Evolutionary conservation across 164 flowering plant species (phyloP), one percentile per base, ranked within the genome.

Genomic region (Annona cherimola): DNA sequence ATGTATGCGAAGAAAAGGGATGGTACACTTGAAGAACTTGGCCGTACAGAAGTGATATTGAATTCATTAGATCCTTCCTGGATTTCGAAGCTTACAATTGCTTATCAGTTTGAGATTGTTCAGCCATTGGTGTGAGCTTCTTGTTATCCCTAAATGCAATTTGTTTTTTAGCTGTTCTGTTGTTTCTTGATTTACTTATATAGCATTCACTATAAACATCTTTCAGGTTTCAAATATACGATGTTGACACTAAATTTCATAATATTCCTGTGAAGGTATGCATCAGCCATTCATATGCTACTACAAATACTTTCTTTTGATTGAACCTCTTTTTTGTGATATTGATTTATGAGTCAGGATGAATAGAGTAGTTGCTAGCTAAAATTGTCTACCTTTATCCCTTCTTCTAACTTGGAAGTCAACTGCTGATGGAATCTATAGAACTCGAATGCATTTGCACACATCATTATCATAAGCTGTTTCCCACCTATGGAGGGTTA

Each of bases 31-130:
- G 82, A 82, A 77, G 98, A 93, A 80, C 83, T 90, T 79, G 86
- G 85, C 59, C 94, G 97, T n/a, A 88, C 96, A 54, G 98, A 93
- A 90, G 91, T 93, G 42, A 76, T 91, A 59, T 77, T 85, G 65
- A 87, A 90, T 80, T 85, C 94, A 45, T 71, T 90, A 68, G 81
- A 80, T 82, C 97, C 97, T 40, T 73, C 78, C 75, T 93, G 98
- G 98, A 90, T 88, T 69, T 78, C 80, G 45, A 93, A 89, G 73
- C 74, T 71, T 76, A 78, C 63, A 40, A 65, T 86, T 45, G 79
- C 82, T n/a, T 91, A 87, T 71, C 89, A 86, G n/a, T 93, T 93
- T 79, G 94, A 93, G 81, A 73, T 79, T 75, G 89, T 90, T 73
- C 97, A 93, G 79, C 81, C 81, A 61, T 79, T 93, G 72, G 78